A percentile compares a stretch with the other conserved stretches of the same genome.
These are phyloP conservation scores for Stachybotrys echinatus DNA, from an alignment of 2,329 filamentous ascomycete genomes.

Conservation along the genomic window DNA sequence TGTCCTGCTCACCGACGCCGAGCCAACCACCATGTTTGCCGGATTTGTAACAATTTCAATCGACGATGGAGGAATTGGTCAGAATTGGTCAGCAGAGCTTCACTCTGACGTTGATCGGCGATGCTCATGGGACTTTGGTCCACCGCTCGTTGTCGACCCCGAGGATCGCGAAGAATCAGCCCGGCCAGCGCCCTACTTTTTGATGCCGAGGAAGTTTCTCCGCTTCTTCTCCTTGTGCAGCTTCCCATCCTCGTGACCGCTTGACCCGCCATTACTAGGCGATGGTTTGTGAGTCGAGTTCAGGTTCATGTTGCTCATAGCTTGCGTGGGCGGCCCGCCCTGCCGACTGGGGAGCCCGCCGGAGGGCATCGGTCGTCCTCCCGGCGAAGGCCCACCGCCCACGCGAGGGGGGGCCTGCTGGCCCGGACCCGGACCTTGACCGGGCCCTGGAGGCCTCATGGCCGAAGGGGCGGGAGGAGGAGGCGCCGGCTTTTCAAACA, in stretches of 20 bases:
- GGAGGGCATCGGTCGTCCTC: conserved; percentile 10
- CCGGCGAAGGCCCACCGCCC: conserved; percentile 13
- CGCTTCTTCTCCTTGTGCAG: conserved; percentile 57
- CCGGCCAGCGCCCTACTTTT: conserved; percentile 42
- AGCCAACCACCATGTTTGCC: no score
- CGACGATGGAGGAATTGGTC: no score
- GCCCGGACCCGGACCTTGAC: conserved; percentile 9
- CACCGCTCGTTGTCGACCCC: background rate
- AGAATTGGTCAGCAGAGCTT: background rate
- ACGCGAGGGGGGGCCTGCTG: conserved; percentile 3
- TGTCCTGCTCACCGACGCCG: no score
- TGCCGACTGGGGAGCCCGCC: conserved; percentile 18
- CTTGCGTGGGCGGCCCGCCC: conserved; percentile 43
- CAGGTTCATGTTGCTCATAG: conserved; percentile 52
- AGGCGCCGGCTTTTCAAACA: conserved; percentile 69
- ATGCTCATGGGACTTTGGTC: background rate
- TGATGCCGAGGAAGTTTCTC: conserved; percentile 52
- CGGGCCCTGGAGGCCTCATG: conserved; percentile 8
- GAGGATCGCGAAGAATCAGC: conserved; percentile 7
- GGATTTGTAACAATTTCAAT: no score
- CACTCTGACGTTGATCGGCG: background rate
- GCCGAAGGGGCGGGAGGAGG: conserved; percentile 34
- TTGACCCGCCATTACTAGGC: conserved; percentile 15
- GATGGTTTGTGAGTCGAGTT: conserved; percentile 14
- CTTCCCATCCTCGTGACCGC: conserved; percentile 29